Evolutionary conservation across 257 asterid species (phyloP).

Genomic region (Solanum ossicruentum): DNA sequence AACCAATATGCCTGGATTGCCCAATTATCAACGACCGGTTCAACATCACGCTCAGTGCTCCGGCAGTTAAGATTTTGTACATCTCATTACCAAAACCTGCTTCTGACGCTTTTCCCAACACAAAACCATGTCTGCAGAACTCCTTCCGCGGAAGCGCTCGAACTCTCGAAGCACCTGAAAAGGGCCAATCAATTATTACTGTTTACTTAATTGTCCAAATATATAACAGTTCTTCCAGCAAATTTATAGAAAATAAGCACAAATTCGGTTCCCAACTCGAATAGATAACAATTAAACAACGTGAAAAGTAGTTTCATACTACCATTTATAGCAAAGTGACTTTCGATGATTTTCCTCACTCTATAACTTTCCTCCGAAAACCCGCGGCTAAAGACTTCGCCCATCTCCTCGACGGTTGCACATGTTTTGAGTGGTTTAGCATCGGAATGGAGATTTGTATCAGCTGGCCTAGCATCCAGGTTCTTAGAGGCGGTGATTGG

Average conservation of each 20-base stretch:
- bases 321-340: conserved; percentile 69
- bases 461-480: background rate
- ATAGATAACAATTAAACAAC: background rate
- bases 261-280: background rate
- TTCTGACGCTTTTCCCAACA: conserved; percentile 90
- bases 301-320: background rate
- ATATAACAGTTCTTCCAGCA: background rate
- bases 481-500: conserved; percentile 12
- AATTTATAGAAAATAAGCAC: background rate
- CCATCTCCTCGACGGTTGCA: conserved; percentile 95
- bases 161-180: conserved; percentile 64
- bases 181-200: background rate
- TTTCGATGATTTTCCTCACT: conserved; percentile 41
- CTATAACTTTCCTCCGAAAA: conserved; percentile 49
- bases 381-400: conserved; percentile 49
- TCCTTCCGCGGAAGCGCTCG: conserved; percentile 55
- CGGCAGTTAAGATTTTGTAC: conserved; percentile 89
- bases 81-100: conserved; percentile 96
- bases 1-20: conserved; percentile 99
- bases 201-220: background rate
- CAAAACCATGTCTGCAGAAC: conserved; percentile 90
- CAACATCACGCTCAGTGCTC: conserved; percentile 93
- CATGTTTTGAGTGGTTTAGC: conserved; percentile 22
- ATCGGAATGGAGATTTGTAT: background rate
- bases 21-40: conserved; percentile 96